These are phyloP conservation scores for Daldinia grandis DNA, from an alignment of 495 filamentous ascomycete species.

Conservation along the genomic window DNA sequence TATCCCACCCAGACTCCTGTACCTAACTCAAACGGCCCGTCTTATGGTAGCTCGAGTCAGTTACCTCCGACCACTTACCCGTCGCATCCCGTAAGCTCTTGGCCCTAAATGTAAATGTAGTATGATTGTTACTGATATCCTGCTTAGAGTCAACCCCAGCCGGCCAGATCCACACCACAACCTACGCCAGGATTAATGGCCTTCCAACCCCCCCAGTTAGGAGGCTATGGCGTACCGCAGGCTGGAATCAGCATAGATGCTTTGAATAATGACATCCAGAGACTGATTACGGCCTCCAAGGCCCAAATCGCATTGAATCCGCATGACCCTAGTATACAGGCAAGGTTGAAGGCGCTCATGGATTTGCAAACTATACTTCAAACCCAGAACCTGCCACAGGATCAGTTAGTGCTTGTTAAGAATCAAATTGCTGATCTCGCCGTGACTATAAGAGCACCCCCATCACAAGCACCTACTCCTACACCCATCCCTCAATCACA, in stretches of 20 bases:
- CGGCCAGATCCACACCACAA: conserved; percentile 49
- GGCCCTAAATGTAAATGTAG: not conserved
- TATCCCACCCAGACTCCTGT: conserved; percentile 29
- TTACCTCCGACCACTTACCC: conserved; percentile 23
- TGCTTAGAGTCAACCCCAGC: conserved; percentile 39
- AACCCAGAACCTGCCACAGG: conserved; percentile 77
- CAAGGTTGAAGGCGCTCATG: conserved; percentile 82
- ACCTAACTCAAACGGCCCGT: conserved; percentile 35
- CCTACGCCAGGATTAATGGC: conserved; percentile 42
- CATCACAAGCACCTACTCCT: conserved; percentile 48
- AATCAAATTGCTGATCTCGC: conserved; percentile 79
- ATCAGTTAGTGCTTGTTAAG: conserved; percentile 80
- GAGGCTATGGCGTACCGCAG: conserved; percentile 49
- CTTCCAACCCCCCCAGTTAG: conserved; percentile 45
- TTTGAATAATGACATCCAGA: conserved; percentile 82
- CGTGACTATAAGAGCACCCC: conserved; percentile 57
- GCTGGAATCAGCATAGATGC: conserved; percentile 69
- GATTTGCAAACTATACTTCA: conserved; percentile 85
- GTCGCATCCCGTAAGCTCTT: conserved; percentile 37
- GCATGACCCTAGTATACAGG: conserved; percentile 75
- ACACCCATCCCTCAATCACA: conserved; percentile 24
- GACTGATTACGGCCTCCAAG: conserved; percentile 73
- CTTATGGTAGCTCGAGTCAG: conserved; percentile 31
- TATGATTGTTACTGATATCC: conserved; percentile 21
- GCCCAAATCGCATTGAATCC: conserved; percentile 76